phyloP scores from a whole-genome alignment of 2,329 filamentous ascomycete genomes.

The Aureobasidium leucospermi region DNA sequence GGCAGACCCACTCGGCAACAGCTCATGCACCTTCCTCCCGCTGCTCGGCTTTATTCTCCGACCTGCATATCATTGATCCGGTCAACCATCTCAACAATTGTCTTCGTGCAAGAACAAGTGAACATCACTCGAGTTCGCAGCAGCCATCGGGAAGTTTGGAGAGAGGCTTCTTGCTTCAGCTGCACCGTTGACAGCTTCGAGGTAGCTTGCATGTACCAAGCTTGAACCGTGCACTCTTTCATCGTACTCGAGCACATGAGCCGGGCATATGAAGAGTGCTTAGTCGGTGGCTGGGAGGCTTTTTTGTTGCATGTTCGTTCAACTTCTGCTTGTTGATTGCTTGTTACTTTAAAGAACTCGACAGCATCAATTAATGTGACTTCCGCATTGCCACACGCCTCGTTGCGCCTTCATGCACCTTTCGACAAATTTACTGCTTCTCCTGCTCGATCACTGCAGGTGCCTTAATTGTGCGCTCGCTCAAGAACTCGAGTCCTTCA shows the following conservation, averaged over 20 bases:
- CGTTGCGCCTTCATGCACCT: not conserved
- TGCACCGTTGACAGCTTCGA: not conserved
- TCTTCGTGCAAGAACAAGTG: not conserved
- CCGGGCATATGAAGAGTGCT: not conserved
- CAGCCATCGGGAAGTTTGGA: not conserved
- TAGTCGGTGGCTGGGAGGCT: not conserved
- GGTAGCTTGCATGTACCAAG: not conserved
- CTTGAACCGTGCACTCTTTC: not conserved
- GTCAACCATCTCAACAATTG: not conserved
- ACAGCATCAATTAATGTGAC: not conserved
- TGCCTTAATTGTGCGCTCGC: constrained; percentile 52
- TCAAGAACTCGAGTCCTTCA: constrained; percentile 56
- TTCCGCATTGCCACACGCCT: not conserved
- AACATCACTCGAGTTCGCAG: not conserved
- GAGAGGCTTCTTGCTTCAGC: not conserved
- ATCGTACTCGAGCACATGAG: not conserved
- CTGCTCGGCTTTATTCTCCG: not conserved
- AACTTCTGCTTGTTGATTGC: not conserved
- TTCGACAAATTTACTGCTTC: constrained; percentile 21
- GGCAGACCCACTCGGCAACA: constrained; percentile 3
- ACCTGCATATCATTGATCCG: not conserved
- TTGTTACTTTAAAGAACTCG: not conserved
- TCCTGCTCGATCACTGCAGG: constrained; percentile 59
- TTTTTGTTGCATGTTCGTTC: not conserved
- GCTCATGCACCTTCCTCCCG: not conserved